These are phyloP conservation scores for Talaromyces proteolyticus DNA, from an alignment of 495 filamentous ascomycete species.

Conservation along the genomic window DNA sequence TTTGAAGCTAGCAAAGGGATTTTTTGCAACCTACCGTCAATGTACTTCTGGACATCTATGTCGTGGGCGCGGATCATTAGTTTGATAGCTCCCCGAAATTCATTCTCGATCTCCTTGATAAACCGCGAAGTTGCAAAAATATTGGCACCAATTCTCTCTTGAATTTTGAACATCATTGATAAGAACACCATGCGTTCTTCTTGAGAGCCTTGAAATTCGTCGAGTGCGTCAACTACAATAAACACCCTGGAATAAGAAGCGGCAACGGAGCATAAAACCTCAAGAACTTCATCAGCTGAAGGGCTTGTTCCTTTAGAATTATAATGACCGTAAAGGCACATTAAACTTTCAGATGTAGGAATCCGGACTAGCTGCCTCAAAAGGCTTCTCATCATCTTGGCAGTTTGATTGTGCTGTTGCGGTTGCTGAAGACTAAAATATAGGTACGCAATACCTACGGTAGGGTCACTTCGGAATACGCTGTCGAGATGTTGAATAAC, in stretches of 20 bases:
- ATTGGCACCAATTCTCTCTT: background rate
- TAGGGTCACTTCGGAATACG: background rate
- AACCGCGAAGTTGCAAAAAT: slow-evolving; percentile 16
- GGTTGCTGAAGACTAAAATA: slow-evolving; percentile 34
- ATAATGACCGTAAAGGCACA: slow-evolving; percentile 8
- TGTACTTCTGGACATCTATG: slow-evolving; percentile 15
- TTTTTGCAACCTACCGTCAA: too few species aligned
- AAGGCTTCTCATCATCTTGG: slow-evolving; percentile 20
- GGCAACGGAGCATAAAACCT: slow-evolving; percentile 17
- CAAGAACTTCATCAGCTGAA: slow-evolving; percentile 18
- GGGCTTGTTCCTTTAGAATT: slow-evolving; percentile 12
- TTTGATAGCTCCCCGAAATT: slow-evolving; percentile 1
- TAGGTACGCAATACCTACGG: slow-evolving; percentile 22
- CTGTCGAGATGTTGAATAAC: slow-evolving; percentile 16
- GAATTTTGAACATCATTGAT: slow-evolving; percentile 7
- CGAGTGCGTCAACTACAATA: slow-evolving; percentile 17
- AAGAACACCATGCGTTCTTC: slow-evolving; percentile 7
- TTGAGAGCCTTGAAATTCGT: slow-evolving; percentile 15
- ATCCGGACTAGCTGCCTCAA: slow-evolving; percentile 22
- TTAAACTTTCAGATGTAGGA: background rate
- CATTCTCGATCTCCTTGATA: slow-evolving; percentile 3
- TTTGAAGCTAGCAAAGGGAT: too few species aligned
- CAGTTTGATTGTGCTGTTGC: slow-evolving; percentile 16
- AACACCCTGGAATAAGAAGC: slow-evolving; percentile 13
- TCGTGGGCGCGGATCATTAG: slow-evolving; percentile 12